Evolutionary conservation across 495 filamentous ascomycete species (phyloP).

Genomic region (Amorphotheca resinae): DNA sequence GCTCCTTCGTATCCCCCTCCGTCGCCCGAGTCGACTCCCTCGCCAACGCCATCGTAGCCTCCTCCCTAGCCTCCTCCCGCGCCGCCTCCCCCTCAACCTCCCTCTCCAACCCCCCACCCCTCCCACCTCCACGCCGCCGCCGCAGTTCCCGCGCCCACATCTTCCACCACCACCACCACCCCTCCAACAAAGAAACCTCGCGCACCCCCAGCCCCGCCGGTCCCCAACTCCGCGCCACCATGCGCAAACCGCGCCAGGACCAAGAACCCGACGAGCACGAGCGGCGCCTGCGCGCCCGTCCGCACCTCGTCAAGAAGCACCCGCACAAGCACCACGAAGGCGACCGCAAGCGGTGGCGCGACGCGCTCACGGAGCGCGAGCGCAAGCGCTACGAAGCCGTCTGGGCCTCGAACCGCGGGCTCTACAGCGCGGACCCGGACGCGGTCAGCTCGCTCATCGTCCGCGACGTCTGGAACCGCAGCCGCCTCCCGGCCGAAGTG

Average conservation of each 20-base stretch:
- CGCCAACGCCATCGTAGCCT: constrained; percentile 71
- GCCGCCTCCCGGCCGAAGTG: constrained; percentile 50
- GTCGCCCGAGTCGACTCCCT: constrained; percentile 25
- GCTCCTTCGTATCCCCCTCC: constrained; percentile 4
- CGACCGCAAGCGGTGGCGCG: constrained; percentile 70
- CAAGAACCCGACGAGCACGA: constrained; percentile 46
- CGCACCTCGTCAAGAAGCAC: constrained; percentile 25
- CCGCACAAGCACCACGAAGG: constrained; percentile 82
- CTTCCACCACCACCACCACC: constrained; percentile 14
- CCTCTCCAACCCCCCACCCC: constrained; percentile 24
- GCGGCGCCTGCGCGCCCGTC: constrained; percentile 8
- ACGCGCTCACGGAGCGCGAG: constrained; percentile 62
- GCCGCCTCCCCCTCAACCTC: constrained; percentile 37
- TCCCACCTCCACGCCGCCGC: constrained; percentile 29
- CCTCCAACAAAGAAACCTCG: constrained; percentile 27
- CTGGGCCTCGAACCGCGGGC: constrained; percentile 84
- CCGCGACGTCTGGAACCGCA: constrained; percentile 76
- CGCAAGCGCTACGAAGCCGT: constrained; percentile 91
- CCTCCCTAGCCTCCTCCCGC: constrained; percentile 65
- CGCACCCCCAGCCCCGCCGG: constrained; percentile 41
- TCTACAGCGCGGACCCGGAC: constrained; percentile 28
- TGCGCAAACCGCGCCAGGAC: constrained; percentile 46
- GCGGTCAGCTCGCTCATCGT: constrained; percentile 68
- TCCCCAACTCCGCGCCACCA: constrained; percentile 50
- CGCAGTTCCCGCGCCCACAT: constrained; percentile 28